Percentiles rank a stretch among this genome's conserved stretches.
phyloP scores from a whole-genome alignment of 768 basidiomycete species.

The Rhizopogon salebrosus region DNA sequence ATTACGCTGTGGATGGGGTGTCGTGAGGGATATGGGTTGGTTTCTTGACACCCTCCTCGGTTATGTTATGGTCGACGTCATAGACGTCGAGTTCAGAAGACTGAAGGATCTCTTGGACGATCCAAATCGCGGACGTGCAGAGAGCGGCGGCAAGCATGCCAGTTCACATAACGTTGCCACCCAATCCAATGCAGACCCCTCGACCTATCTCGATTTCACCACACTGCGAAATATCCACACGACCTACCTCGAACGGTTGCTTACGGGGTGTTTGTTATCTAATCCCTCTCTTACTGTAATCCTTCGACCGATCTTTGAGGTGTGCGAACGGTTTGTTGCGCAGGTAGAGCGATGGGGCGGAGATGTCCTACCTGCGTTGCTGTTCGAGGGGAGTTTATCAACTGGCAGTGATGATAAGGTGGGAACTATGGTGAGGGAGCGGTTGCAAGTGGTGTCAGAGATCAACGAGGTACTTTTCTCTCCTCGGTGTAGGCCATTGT shows the following conservation, averaged over 20 bases:
- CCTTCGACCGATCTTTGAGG: slow-evolving; percentile 69
- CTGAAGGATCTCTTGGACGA: slow-evolving; percentile 55
- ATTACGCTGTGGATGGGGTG: slow-evolving; percentile 80
- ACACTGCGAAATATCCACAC: slow-evolving; percentile 79
- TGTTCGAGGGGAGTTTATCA: slow-evolving; percentile 74
- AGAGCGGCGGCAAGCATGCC: slow-evolving; percentile 10
- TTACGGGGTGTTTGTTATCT: slow-evolving; percentile 75
- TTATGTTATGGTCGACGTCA: slow-evolving; percentile 88
- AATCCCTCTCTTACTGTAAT: slow-evolving; percentile 57
- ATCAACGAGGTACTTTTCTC: slow-evolving; percentile 60
- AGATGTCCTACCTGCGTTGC: slow-evolving; percentile 77
- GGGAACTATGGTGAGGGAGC: slow-evolving; percentile 69
- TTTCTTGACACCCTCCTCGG: slow-evolving; percentile 79
- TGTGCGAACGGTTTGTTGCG: slow-evolving; percentile 83
- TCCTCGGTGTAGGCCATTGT: neutral
- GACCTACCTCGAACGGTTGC: slow-evolving; percentile 72
- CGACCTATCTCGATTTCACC: slow-evolving; percentile 70
- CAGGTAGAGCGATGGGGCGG: slow-evolving; percentile 92
- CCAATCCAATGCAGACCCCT: slow-evolving; percentile 8
- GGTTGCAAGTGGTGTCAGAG: slow-evolving; percentile 62
- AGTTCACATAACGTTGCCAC: slow-evolving; percentile 5
- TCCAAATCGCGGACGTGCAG: slow-evolving; percentile 14
- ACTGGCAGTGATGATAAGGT: slow-evolving; percentile 50
- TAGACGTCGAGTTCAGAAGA: slow-evolving; percentile 76
- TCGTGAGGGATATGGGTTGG: slow-evolving; percentile 87